A percentile compares a stretch with the other conserved stretches of the same genome.
Evolutionary conservation across 2,329 filamentous ascomycete genomes (phyloP).

Genomic region (Lizonia empirigonia): DNA sequence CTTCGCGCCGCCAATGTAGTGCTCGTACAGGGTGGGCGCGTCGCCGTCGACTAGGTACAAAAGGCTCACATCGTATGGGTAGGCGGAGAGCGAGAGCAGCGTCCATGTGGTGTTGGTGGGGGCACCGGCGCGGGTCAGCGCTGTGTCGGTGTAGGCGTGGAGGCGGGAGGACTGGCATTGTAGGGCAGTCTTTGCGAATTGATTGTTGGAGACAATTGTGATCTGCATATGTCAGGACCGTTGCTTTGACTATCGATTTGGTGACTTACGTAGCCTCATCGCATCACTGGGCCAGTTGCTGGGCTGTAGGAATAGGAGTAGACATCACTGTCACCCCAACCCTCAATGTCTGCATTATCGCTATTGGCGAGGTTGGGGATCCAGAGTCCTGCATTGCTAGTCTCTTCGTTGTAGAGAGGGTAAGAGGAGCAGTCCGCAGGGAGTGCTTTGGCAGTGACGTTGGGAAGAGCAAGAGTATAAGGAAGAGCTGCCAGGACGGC

Average conservation of each 20-base stretch:
- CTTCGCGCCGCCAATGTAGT: constrained; percentile 27
- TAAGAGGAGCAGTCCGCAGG: constrained; percentile 26
- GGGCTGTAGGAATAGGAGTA: constrained; percentile 15
- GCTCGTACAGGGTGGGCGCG: constrained; percentile 24
- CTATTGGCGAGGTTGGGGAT: constrained; percentile 15
- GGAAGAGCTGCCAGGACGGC: constrained; percentile 8
- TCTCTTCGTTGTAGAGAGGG: constrained; percentile 24
- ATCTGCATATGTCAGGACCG: constrained; percentile 16
- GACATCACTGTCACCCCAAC: constrained; percentile 14
- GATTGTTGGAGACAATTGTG: constrained; percentile 22
- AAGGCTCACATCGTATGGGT: constrained; percentile 22
- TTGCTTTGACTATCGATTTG: not conserved
- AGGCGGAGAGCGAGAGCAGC: constrained; percentile 19
- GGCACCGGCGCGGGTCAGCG: constrained; percentile 17
- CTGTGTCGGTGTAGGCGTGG: constrained; percentile 14
- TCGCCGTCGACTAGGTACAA: constrained; percentile 24
- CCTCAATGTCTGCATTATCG: constrained; percentile 25
- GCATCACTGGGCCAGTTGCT: constrained; percentile 18
- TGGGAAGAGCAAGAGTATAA: constrained; percentile 18
- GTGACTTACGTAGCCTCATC: constrained; percentile 21
- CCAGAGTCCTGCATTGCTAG: constrained; percentile 21
- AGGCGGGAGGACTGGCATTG: constrained; percentile 21
- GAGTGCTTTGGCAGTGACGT: constrained; percentile 20
- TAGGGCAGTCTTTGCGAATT: constrained; percentile 23
- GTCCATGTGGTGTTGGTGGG: constrained; percentile 20